Percentiles rank a stretch among this genome's conserved stretches.
phyloP scores from a whole-genome alignment of 225 moss, liverwort and hornwort genomes.

The Neckera pumila region DNA sequence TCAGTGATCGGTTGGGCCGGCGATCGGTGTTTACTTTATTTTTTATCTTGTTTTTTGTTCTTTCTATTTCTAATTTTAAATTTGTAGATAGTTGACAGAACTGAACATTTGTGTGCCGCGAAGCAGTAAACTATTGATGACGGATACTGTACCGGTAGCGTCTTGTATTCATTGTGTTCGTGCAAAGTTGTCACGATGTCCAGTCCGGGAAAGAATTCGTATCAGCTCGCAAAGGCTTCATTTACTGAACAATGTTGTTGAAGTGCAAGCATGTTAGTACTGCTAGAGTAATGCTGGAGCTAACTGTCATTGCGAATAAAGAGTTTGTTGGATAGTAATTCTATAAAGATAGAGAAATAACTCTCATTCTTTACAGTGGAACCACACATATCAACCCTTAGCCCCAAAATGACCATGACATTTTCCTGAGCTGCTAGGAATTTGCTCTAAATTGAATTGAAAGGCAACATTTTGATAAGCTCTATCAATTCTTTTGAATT shows the following conservation, averaged over 20 bases:
- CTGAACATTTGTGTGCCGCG: neutral
- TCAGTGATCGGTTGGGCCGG: too few species aligned
- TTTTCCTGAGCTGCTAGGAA: too few species aligned
- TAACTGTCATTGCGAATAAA: neutral
- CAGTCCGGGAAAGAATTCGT: neutral
- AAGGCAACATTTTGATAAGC: too few species aligned
- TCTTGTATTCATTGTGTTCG: neutral
- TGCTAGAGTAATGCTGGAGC: neutral
- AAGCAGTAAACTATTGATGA: neutral
- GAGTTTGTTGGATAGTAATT: too few species aligned
- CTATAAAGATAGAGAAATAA: neutral
- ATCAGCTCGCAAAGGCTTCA: too few species aligned
- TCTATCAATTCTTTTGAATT: too few species aligned
- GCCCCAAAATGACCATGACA: too few species aligned
- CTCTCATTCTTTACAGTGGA: neutral
- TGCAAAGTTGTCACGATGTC: neutral
- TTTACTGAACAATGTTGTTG: neutral
- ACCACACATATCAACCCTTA: neutral
- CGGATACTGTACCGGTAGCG: neutral
- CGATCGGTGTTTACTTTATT: neutral
- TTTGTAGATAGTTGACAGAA: neutral
- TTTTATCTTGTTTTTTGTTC: too few species aligned
- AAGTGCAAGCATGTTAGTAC: neutral
- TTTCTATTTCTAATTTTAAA: neutral
- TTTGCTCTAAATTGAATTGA: too few species aligned